These are phyloP conservation scores for Xylaria castorea DNA, from an alignment of 495 filamentous ascomycete species.

Conservation along the genomic window DNA sequence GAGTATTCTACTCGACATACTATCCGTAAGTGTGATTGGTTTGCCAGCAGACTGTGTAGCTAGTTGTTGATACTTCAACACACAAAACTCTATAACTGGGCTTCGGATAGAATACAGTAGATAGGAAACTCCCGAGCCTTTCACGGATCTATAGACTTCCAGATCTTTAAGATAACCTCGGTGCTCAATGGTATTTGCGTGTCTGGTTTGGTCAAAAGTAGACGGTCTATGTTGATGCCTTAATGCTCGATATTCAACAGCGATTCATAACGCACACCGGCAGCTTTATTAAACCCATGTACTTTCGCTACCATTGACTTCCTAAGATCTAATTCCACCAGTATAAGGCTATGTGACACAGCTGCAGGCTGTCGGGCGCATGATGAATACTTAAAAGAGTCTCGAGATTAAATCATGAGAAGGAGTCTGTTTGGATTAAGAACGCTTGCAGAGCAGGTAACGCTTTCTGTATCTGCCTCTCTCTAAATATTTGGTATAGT, in stretches of 20 bases:
- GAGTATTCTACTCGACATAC: neutral
- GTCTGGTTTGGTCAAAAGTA: neutral
- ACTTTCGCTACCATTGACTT: neutral
- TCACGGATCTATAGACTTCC: neutral
- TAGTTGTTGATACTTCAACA: neutral
- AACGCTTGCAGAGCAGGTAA: constrained; percentile 28
- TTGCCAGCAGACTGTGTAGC: neutral
- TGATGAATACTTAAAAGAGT: neutral
- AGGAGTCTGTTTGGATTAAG: neutral
- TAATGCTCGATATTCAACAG: neutral
- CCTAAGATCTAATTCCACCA: neutral
- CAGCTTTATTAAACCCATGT: neutral
- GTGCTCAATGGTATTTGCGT: neutral
- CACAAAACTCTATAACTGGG: neutral
- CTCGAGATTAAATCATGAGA: neutral
- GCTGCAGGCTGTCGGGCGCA: neutral
- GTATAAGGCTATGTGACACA: neutral
- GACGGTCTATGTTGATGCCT: neutral
- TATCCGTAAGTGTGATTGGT: neutral
- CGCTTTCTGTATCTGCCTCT: constrained; percentile 22
- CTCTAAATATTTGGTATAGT: constrained; percentile 25
- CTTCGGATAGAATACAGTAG: neutral
- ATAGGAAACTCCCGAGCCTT: neutral
- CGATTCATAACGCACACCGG: neutral
- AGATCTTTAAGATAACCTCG: neutral